Evolutionary conservation across 2,329 filamentous ascomycete genomes (phyloP), one percentile per base, ranked within the genome.

Genomic region (Colletotrichum tofieldiae): DNA sequence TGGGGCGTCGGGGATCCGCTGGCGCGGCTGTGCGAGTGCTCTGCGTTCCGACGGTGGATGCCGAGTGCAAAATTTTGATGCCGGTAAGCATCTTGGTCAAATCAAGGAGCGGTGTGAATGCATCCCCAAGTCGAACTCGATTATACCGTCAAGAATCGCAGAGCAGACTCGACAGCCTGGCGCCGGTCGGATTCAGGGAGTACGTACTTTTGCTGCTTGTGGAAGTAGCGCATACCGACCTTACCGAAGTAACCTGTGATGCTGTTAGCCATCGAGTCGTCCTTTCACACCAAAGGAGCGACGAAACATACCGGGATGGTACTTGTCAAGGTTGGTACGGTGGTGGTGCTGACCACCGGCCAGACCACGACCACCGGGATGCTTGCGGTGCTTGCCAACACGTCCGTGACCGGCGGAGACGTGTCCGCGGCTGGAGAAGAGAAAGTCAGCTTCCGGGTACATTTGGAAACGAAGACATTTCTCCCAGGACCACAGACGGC

Each of bases 311-410:
- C 73, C 73, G 55, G 73, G 73, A 84, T 94, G 93, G 91, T 94
- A 97, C 87, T 96, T 95, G 79, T 87, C 85, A 75, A 87, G 77
- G 89, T 97, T 97, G 83, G 94, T 97, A 79, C 94, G 88, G 92
- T 97, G 94, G 89, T 99, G 96, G 90, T 99, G 96, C 89, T 98
- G 94, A 91, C 95, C 96, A 97, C 96, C 96, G 85, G 96, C 96
- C 88, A 93, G 89, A 92, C 91, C 91, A 94, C 94, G 89, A 90
- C 91, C 91, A 92, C 91, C 91, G 79, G 90, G 91, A 80, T 93
- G 91, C 93, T 99, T 98, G 85, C 96, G 91, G 93, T 98, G 95
- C 93, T 98, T 98, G 86, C 96, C 96, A 85, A 98, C 87, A 92
- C 96, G 96, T 90, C 96, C 96, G 87, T 98, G 92, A 91, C 96